These are phyloP conservation scores for Rutstroemia sydowiana DNA, from an alignment of 2,329 filamentous ascomycete genomes.

Conservation along the genomic window DNA sequence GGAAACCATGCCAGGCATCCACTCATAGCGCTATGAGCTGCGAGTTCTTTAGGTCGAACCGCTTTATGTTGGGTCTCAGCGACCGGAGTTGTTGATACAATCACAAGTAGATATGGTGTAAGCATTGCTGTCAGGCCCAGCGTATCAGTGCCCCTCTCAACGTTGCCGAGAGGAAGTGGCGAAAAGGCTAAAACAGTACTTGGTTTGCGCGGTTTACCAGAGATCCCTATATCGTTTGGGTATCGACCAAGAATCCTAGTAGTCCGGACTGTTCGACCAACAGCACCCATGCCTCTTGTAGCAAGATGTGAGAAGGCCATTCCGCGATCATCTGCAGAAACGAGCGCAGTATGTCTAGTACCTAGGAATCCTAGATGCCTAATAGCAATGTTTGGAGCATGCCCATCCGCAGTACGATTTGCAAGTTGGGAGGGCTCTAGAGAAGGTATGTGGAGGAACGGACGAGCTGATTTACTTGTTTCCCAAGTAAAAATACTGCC, in stretches of 20 bases:
- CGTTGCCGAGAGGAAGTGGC: slow-evolving; percentile 85
- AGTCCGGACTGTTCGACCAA: slow-evolving; percentile 81
- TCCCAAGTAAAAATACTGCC: slow-evolving; percentile 98
- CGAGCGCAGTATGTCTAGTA: slow-evolving; percentile 85
- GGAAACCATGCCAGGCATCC: slow-evolving; percentile 97
- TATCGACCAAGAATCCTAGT: slow-evolving; percentile 88
- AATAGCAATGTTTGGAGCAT: slow-evolving; percentile 69
- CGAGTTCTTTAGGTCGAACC: slow-evolving; percentile 81
- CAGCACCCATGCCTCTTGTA: slow-evolving; percentile 77
- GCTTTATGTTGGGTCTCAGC: slow-evolving; percentile 96
- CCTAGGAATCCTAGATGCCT: slow-evolving; percentile 93
- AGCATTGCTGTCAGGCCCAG: slow-evolving; percentile 92
- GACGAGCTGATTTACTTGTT: slow-evolving; percentile 68
- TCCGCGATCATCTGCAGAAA: slow-evolving; percentile 87
- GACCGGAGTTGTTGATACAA: slow-evolving; percentile 93
- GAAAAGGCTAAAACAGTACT: slow-evolving; percentile 93
- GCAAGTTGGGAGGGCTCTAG: slow-evolving; percentile 59
- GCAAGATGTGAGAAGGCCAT: slow-evolving; percentile 99
- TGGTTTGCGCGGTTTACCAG: slow-evolving; percentile 69
- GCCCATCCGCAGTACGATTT: slow-evolving; percentile 68
- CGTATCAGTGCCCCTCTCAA: slow-evolving; percentile 77
- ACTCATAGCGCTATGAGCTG: slow-evolving; percentile 83
- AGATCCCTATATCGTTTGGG: slow-evolving; percentile 56
- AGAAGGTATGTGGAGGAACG: slow-evolving; percentile 81
- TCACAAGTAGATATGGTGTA: slow-evolving; percentile 89